These are phyloP conservation scores for Erodium moschatum DNA, from an alignment of 441 rosid genomes.

Conservation along the genomic window DNA sequence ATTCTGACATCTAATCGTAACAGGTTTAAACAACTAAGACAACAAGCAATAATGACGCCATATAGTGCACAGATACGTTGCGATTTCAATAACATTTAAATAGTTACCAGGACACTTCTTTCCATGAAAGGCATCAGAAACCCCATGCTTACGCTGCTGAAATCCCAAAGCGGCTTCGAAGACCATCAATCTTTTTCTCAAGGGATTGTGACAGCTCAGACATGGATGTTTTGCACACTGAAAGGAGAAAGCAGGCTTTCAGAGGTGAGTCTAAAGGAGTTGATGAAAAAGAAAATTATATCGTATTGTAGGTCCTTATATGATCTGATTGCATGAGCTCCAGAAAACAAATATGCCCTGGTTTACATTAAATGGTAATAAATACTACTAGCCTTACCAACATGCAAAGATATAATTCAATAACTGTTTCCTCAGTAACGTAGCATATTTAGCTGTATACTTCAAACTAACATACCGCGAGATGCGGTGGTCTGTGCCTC, in stretches of 20 bases:
- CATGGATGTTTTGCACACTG: slow-evolving; percentile 45
- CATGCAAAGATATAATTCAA: neutral
- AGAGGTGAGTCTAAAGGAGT: neutral
- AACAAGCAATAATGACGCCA: neutral
- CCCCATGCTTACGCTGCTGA: slow-evolving; percentile 21
- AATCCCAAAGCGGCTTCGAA: slow-evolving; percentile 34
- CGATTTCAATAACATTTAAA: neutral
- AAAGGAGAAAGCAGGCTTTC: slow-evolving; percentile 7
- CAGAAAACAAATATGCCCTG: neutral
- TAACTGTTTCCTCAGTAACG: neutral
- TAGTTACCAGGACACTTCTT: neutral
- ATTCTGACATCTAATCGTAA: neutral
- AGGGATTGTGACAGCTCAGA: slow-evolving; percentile 37
- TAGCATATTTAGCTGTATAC: neutral
- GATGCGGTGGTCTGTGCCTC: slow-evolving; percentile 37
- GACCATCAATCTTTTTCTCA: slow-evolving; percentile 32
- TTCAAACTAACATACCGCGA: slow-evolving; percentile 23
- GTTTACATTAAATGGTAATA: neutral
- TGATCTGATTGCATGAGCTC: neutral
- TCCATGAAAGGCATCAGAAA: slow-evolving; percentile 6
- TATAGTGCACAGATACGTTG: neutral
- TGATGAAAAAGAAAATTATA: neutral
- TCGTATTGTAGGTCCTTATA: neutral
- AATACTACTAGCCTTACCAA: neutral
- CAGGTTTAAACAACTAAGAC: neutral